Evolutionary conservation across 768 basidiomycete species (phyloP).

Genomic region (Cytidiella melzeri): DNA sequence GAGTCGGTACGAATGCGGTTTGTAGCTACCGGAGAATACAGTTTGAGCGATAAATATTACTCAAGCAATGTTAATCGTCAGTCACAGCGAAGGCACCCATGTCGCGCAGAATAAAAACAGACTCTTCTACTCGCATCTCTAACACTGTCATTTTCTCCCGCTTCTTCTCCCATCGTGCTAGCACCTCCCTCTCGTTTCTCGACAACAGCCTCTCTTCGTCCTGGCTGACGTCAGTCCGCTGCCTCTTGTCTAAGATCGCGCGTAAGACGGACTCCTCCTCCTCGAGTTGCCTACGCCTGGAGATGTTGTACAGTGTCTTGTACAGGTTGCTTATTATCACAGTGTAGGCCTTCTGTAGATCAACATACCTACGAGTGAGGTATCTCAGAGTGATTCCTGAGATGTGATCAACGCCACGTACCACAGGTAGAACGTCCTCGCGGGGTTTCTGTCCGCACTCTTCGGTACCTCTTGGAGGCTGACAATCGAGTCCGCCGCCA

Average conservation of each 20-base stretch:
- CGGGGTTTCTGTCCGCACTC: constrained; percentile 83
- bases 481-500: constrained; percentile 78
- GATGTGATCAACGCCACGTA: constrained; percentile 29
- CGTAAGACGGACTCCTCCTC: constrained; percentile 56
- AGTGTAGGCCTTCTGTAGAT: constrained; percentile 77
- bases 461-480: constrained; percentile 92
- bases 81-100: constrained; percentile 44
- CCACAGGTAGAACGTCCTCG: constrained; percentile 91
- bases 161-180: constrained; percentile 70
- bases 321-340: constrained; percentile 73
- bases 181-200: constrained; percentile 66
- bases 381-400: too few species aligned
- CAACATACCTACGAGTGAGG: constrained; percentile 77
- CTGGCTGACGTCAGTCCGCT: constrained; percentile 78
- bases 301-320: constrained; percentile 87
- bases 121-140: constrained; percentile 82
- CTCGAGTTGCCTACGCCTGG: constrained; percentile 67
- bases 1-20: too few species aligned
- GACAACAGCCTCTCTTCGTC: constrained; percentile 60
- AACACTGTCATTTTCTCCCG: constrained; percentile 70
- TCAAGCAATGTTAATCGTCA: too few species aligned
- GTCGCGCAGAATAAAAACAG: constrained; percentile 86
- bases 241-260: constrained; percentile 73
- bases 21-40: too few species aligned
- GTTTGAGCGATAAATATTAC: too few species aligned